These are phyloP conservation scores for Limnomonas spitsbergensis DNA, from an alignment of 139 green algal species.

Conservation along the genomic window DNA sequence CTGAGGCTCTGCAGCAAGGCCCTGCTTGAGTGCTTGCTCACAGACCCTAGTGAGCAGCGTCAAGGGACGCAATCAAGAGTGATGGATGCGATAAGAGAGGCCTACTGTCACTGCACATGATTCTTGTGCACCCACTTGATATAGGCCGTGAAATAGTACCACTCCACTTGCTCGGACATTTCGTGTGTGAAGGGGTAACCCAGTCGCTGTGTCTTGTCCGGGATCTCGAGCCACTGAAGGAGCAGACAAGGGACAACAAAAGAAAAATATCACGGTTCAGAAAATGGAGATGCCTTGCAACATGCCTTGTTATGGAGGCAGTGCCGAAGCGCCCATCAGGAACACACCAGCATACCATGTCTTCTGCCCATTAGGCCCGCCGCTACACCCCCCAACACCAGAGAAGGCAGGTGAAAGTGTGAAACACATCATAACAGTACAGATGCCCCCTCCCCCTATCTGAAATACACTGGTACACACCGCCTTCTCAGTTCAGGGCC, in stretches of 20 bases:
- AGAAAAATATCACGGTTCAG: not conserved
- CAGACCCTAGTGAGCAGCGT: too few species aligned
- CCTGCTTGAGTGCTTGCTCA: too few species aligned
- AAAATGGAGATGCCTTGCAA: not conserved
- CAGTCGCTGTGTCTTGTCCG: conserved; percentile 19
- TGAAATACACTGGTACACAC: too few species aligned
- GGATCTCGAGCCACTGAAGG: conserved; percentile 24
- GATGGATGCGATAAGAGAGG: too few species aligned
- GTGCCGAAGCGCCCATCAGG: too few species aligned
- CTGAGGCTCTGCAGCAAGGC: too few species aligned
- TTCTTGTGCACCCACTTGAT: conserved; percentile 19
- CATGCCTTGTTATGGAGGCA: too few species aligned
- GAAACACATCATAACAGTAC: conserved; percentile 43
- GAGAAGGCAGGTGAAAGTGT: conserved; percentile 10
- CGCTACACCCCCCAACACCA: conserved; percentile 3
- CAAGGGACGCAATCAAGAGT: not conserved
- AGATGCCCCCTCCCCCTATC: conserved; percentile 53
- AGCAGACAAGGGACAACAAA: not conserved
- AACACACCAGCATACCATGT: too few species aligned
- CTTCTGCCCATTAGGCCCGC: too few species aligned
- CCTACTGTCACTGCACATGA: too few species aligned
- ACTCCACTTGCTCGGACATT: conserved; percentile 9
- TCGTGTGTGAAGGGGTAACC: conserved; percentile 14
- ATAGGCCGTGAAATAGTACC: conserved; percentile 25
- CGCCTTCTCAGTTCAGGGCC: too few species aligned